Evolutionary conservation across 768 basidiomycete genomes (phyloP).

Genomic region (Phlegmacium glaucopus): DNA sequence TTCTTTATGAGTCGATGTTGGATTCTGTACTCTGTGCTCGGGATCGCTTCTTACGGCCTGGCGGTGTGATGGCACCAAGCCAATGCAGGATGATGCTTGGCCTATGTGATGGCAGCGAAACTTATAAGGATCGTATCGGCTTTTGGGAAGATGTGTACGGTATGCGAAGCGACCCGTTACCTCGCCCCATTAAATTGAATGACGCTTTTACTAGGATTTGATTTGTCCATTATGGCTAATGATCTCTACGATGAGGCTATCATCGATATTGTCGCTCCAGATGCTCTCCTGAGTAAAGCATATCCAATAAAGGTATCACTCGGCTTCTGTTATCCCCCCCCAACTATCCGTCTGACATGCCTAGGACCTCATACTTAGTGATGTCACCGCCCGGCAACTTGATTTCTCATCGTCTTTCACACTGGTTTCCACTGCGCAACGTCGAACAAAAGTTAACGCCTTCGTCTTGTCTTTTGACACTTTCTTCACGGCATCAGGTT

Average conservation of each 20-base stretch:
- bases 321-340: not conserved
- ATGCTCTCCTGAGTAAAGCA: constrained; percentile 62
- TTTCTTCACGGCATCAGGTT: constrained; percentile 71
- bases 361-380: constrained; percentile 74
- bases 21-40: constrained; percentile 90
- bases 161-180: constrained; percentile 26
- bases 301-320: constrained; percentile 60
- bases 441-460: constrained; percentile 65
- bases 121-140: constrained; percentile 75
- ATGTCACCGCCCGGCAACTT: constrained; percentile 65
- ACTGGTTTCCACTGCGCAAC: constrained; percentile 59
- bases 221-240: constrained; percentile 78
- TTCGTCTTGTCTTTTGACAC: constrained; percentile 95
- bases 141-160: constrained; percentile 95
- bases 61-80: constrained; percentile 87
- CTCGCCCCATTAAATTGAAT: too few species aligned
- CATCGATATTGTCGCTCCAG: constrained; percentile 71
- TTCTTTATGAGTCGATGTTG: constrained; percentile 96
- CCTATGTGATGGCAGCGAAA: constrained; percentile 72
- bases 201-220: constrained; percentile 59
- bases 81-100: constrained; percentile 85
- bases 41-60: constrained; percentile 76
- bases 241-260: constrained; percentile 79
- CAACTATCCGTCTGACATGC: not conserved
- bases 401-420: constrained; percentile 78